Evolutionary conservation across 2,329 filamentous ascomycete species (phyloP), one percentile per base, ranked within the genome.

Genomic region (Pseudogymnoascus sp.): DNA sequence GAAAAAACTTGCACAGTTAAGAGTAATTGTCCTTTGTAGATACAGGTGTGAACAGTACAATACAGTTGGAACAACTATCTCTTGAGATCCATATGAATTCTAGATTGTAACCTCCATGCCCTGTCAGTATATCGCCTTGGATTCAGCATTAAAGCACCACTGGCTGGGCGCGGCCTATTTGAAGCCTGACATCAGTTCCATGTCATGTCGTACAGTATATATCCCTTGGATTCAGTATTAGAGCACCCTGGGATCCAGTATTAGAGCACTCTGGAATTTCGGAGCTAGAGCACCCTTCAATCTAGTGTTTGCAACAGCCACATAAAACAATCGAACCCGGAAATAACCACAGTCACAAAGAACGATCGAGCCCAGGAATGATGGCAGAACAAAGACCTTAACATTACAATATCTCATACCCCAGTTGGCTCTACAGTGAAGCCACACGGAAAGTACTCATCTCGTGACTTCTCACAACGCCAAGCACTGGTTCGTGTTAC

Each of bases 11-110:
- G 28, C 49, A 35, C 28, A n/a, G 23, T 33, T 39, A 8, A 49
- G 28, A 22, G 49, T 55, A 55, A 55, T 55, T 55, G 49, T 35
- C n/a, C 28, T 52, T 30, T 55, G 49, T 55, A 55, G 28, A 55
- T 55, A 35, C 49, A 19, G 14, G 28, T 55, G 45, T 30, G 16
- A 35, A 55, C 9, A 55, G 49, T 55, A 35, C 49, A 55, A 55
- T 33, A 33, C 28, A 8, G 49, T 22, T 55, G 19, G 28, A 55
- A 55, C n/a, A 28, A 19, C 6, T 55, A 55, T 22, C 22, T 33
- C 11, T 55, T 11, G 49, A 55, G 28, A 22, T 35, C 28, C 25
- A 19, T 25, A 1, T 28, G 14, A 30, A 55, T 55, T 55, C 28
- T 19, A 14, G n/a, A 19, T 19, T 30, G 25, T 52, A 7, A 52